Base-by-base conservation (phyloP, 805 yeast species). In the Sungouiozyma ichnusensis region DNA sequence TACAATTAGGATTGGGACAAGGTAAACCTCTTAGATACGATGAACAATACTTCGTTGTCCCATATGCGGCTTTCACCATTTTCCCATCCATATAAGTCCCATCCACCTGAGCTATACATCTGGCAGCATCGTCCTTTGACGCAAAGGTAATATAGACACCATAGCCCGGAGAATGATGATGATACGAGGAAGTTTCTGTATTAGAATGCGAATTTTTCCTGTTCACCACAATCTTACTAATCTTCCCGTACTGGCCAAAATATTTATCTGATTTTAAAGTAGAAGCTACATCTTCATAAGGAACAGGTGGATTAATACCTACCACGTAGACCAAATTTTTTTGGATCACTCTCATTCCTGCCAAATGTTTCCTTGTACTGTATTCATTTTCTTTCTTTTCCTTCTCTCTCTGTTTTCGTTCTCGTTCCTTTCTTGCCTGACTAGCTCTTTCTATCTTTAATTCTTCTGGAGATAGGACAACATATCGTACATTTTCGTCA, bases 31-130 rank as follows among this genome's bases (percentile, higher is more conserved):
- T 74, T 49, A 92, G 68, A 59, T 92, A 92, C 3, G 95, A 82
- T n/a, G 95, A 85, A 63, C 99, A 92, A 67, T 92, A 92, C 64
- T 92, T 92, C 11, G 99, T 92, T 3, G 98, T 92, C 59, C 99
- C 99, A 62, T 88, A 94, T 0, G 97, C 97, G 14, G 98, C 98
- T 47, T 90, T 73, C 48, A 92, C 71, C 29, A 82, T 72, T 55
- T 87, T 77, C 2, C 97, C 97, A 59, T 92, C 98, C 62, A 88
- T 81, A 36, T 86, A 71, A 1, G 95, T 82, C 8, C 97, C 97
- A 63, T 92, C 79, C 39, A 92, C 85, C 38, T 94, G 94, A 34
- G 80, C 78, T 42, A 92, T 92, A 67, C 98, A 92, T 54, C 75
- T 77, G 40, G 90, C 83, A 1, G 99, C 99, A 58, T 92, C 99